Conservation (phyloP, 805 yeast species). For the Lachancea kluyveri region DNA sequence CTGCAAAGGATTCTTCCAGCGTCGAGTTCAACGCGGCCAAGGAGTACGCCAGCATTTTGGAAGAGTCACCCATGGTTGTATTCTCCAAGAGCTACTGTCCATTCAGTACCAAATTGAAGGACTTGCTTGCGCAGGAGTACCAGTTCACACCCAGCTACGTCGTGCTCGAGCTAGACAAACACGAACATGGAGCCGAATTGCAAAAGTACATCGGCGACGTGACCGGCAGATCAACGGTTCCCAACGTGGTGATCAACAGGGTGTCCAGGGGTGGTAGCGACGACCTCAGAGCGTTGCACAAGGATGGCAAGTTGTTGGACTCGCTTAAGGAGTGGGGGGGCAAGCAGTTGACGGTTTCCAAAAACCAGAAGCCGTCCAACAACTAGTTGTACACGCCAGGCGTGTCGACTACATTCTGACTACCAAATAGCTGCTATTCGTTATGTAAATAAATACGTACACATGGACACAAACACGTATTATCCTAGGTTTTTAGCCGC, state of each 20-base stretch:
- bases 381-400: not conserved
- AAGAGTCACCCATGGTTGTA: slow-evolving; percentile 58
- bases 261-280: slow-evolving; percentile 84
- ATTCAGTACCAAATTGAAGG: slow-evolving; percentile 65
- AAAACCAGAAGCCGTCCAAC: slow-evolving; percentile 8
- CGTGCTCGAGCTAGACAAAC: slow-evolving; percentile 78
- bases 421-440: too few relatives aligned
- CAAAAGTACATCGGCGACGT: slow-evolving; percentile 63
- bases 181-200: slow-evolving; percentile 65
- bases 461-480: not conserved
- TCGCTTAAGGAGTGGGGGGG: slow-evolving; percentile 36
- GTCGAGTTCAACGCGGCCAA: slow-evolving; percentile 44
- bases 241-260: slow-evolving; percentile 75
- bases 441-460: too few relatives aligned
- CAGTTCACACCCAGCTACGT: slow-evolving; percentile 64
- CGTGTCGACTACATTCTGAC: too few relatives aligned
- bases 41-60: slow-evolving; percentile 51
- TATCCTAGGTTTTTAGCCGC: slow-evolving; percentile 1
- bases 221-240: slow-evolving; percentile 84
- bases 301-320: slow-evolving; percentile 45
- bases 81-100: slow-evolving; percentile 62
- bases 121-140: slow-evolving; percentile 50
- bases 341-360: slow-evolving; percentile 14
- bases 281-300: slow-evolving; percentile 63
- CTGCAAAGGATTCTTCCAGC: too few relatives aligned